Evolutionary conservation across 768 basidiomycete species (phyloP), one percentile per base, ranked within the genome.

Genomic region (Boletus bicolor): DNA sequence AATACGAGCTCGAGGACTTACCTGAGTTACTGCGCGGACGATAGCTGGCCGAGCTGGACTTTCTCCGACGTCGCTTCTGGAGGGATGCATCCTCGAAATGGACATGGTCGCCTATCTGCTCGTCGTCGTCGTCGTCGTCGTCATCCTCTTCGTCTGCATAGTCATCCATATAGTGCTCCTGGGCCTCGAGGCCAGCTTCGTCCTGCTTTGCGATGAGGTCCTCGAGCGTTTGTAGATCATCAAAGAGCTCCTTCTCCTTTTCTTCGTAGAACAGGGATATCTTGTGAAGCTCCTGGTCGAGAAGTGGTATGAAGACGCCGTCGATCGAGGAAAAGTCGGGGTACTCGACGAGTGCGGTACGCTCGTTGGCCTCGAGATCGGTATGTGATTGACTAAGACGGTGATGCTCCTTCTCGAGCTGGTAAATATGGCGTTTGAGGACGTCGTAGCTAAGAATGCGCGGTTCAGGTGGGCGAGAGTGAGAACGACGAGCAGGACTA

Each of bases 221-320:
- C 62, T 87, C 84, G 53, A 91, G 67, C 24, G 80, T 79, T 0
- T 72, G 70, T 5, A 88, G 71, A 34, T 88, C 87, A 1, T 79
- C 79, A 5, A 81, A 62, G 1, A 97, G 73, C 47, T 94, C 89
- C 44, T 77, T 80, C 65, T 91, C 86, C 71, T 95, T 91, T 2
- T 71, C 64, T 45, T 81, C 79, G 70, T 98, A 98, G 70, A 98
- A 98, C 0, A 74, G 51, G 21, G 76, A 73, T 17, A 98, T 86
- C 79, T 94, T 97, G 65, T 78, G 76, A 32, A 95, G 77, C 65
- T 99, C 94, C 57, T 80, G 77, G 69, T 97, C 88, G 32, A 97
- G 79, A 1, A 93, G 77, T 0, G 87, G 84, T 9, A 79, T 69
- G 69, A 98, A 98, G 17, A 79, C 71, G 14, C 69, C 66, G 65